Evolutionary conservation across 495 filamentous ascomycete species (phyloP).

Genomic region (Copromyces sp.): DNA sequence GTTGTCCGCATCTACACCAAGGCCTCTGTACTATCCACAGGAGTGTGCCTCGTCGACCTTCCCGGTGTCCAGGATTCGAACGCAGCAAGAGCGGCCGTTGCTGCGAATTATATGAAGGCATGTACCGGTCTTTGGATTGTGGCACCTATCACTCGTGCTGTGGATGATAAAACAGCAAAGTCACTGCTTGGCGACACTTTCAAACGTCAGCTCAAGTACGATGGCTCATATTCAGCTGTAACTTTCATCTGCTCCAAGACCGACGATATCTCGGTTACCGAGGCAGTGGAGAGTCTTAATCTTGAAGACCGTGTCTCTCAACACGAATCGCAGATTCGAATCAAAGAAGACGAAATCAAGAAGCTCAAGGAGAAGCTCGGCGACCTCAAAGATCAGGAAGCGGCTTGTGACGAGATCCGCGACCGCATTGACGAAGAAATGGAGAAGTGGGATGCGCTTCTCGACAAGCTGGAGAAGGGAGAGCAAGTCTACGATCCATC

Average conservation of each 20-base stretch:
- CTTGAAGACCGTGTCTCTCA: slow-evolving; percentile 37
- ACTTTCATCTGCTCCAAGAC: slow-evolving; percentile 62
- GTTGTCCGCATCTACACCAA: slow-evolving; percentile 53
- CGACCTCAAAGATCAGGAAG: slow-evolving; percentile 24
- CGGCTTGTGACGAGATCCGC: neutral
- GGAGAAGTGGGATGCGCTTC: slow-evolving; percentile 38
- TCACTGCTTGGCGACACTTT: slow-evolving; percentile 50
- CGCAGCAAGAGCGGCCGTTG: slow-evolving; percentile 50
- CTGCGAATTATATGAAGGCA: slow-evolving; percentile 50
- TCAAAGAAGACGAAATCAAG: slow-evolving; percentile 9
- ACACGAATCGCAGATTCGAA: slow-evolving; percentile 7
- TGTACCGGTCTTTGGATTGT: slow-evolving; percentile 51
- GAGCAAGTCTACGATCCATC: slow-evolving; percentile 40
- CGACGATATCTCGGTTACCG: slow-evolving; percentile 46
- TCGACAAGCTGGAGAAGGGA: slow-evolving; percentile 34
- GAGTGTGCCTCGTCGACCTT: slow-evolving; percentile 55
- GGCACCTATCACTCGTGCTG: slow-evolving; percentile 53
- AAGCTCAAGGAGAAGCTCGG: slow-evolving; percentile 34
- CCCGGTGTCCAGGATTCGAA: slow-evolving; percentile 59
- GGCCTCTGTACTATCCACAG: slow-evolving; percentile 50
- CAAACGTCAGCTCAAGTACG: slow-evolving; percentile 53
- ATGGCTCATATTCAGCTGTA: slow-evolving; percentile 45
- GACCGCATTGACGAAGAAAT: slow-evolving; percentile 22
- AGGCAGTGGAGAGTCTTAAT: slow-evolving; percentile 23
- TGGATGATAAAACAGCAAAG: slow-evolving; percentile 56